Percentiles rank a stretch among this genome's conserved stretches.
Evolutionary conservation across 2,329 filamentous ascomycete genomes (phyloP).

Genomic region (Chaetomiaceae sp.): DNA sequence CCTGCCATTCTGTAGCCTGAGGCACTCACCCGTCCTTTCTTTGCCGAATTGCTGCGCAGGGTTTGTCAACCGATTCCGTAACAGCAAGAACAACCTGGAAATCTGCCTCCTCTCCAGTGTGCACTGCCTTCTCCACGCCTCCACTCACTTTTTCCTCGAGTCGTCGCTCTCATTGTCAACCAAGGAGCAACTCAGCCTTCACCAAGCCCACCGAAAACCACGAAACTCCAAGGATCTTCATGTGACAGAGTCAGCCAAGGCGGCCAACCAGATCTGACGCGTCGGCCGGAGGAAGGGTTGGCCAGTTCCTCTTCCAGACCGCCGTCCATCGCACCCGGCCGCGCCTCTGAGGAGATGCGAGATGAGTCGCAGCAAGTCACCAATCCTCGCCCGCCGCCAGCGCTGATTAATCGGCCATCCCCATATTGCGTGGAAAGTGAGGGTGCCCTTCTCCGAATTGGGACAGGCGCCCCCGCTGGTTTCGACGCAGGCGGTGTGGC

Average conservation of each 20-base stretch:
- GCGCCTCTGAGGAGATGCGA: background rate
- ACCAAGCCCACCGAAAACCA: background rate
- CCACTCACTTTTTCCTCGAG: background rate
- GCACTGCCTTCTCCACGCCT: background rate
- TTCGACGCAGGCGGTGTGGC: conserved; percentile 9
- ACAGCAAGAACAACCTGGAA: background rate
- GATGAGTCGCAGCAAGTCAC: background rate
- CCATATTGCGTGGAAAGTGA: conserved; percentile 4
- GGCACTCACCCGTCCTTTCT: background rate
- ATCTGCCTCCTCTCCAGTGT: background rate
- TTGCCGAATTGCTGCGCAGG: background rate
- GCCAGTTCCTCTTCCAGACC: conserved; percentile 1
- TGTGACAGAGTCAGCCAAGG: background rate
- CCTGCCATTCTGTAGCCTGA: background rate
- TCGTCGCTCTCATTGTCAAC: background rate
- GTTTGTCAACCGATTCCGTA: background rate
- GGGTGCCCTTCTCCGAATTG: background rate
- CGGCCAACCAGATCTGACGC: conserved; percentile 8
- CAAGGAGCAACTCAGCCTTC: background rate
- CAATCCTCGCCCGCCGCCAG: background rate
- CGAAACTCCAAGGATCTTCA: background rate
- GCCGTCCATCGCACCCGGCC: background rate
- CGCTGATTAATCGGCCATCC: conserved; percentile 3
- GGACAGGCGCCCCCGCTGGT: background rate
- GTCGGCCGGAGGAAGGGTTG: conserved; percentile 4